phyloP scores from a whole-genome alignment of 2,329 filamentous ascomycete species.

The Ascochyta pisi region DNA sequence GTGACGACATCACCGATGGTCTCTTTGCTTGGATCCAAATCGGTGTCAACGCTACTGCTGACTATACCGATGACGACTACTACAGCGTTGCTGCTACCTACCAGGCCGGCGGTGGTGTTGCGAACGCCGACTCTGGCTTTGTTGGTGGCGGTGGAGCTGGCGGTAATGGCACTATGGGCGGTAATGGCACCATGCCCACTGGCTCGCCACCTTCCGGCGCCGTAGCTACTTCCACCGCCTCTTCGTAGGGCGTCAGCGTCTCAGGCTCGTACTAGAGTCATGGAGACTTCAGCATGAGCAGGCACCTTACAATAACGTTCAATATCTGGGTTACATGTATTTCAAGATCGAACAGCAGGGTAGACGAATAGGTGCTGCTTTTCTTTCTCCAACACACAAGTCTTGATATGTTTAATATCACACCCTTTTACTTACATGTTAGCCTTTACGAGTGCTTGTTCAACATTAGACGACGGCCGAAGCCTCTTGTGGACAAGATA shows the following conservation, averaged over 20 bases:
- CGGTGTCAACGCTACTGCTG: constrained; percentile 32
- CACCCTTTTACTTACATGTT: no score
- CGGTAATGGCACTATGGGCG: constrained; percentile 8
- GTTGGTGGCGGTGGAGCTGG: constrained; percentile 7
- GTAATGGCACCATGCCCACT: constrained; percentile 22
- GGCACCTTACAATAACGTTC: no score
- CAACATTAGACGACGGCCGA: no score
- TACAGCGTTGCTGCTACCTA: constrained; percentile 30
- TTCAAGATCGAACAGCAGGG: no score
- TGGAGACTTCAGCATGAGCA: no score
- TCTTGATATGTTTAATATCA: no score
- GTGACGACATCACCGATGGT: constrained; percentile 30
- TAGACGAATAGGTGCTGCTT: no score
- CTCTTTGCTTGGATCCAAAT: constrained; percentile 36
- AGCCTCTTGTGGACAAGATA: no score
- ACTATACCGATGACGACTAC: constrained; percentile 27
- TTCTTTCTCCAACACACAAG: no score
- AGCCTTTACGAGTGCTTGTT: no score
- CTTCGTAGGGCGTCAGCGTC: background rate
- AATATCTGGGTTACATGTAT: no score
- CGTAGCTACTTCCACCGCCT: constrained; percentile 7
- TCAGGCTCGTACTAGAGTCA: background rate
- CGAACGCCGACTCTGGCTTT: constrained; percentile 15
- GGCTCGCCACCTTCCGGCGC: constrained; percentile 24
- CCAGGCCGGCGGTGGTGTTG: constrained; percentile 30